A percentile compares a stretch with the other conserved stretches of the same genome.
Conservation (phyloP, 257 asterid species). For the Solanum boliviense region DNA sequence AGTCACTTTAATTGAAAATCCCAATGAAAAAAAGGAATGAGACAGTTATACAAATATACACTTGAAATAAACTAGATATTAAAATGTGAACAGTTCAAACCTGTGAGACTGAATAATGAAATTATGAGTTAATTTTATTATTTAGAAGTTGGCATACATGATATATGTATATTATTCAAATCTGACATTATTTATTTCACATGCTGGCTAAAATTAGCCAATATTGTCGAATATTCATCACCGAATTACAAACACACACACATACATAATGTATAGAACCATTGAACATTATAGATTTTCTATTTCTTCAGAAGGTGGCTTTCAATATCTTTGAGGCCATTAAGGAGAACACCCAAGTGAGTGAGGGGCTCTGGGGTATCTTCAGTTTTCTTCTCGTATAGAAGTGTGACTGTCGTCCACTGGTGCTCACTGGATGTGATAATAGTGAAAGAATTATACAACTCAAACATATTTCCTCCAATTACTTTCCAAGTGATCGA, state of each 20-base stretch:
- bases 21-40: too few species aligned
- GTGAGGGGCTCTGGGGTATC: not conserved
- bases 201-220: not conserved
- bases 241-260: not conserved
- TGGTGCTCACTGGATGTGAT: not conserved
- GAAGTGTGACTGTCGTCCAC: not conserved
- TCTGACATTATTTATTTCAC: not conserved
- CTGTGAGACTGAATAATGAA: not conserved
- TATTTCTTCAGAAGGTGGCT: not conserved
- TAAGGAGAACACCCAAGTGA: not conserved
- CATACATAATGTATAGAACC: not conserved
- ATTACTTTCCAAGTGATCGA: not conserved
- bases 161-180: not conserved
- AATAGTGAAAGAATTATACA: not conserved
- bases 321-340: not conserved
- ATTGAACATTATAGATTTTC: not conserved
- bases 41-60: too few species aligned
- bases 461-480: not conserved
- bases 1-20: too few species aligned
- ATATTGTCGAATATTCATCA: not conserved
- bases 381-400: slow-evolving; percentile 12
- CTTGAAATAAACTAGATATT: too few species aligned
- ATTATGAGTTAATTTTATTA: too few species aligned
- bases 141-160: not conserved
- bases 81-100: too few species aligned